Conservation (phyloP, 2,329 filamentous ascomycete species). For the Thelonectria rubi region DNA sequence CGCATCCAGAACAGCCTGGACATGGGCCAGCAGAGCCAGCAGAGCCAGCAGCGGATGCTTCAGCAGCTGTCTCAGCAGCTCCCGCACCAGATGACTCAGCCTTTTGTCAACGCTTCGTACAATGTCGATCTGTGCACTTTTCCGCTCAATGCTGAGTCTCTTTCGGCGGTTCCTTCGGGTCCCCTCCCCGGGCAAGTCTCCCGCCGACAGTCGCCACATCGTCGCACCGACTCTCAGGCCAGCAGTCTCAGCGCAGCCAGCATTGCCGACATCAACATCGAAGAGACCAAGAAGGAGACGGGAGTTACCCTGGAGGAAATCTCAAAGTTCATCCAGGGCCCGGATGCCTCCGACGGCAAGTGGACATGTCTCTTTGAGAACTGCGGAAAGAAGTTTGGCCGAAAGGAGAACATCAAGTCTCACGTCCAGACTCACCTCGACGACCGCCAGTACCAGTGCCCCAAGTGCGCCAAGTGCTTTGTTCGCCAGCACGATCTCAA, state of each 20-base stretch:
- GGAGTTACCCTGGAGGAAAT: slow-evolving; percentile 90
- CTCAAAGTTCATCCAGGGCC: slow-evolving; percentile 75
- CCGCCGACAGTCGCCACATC: slow-evolving; percentile 51
- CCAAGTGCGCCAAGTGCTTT: slow-evolving; percentile 93
- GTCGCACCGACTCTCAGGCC: slow-evolving; percentile 67
- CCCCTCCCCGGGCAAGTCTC: slow-evolving; percentile 33
- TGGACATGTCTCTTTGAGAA: slow-evolving; percentile 80
- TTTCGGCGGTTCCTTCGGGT: slow-evolving; percentile 30
- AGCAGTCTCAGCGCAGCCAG: slow-evolving; percentile 67
- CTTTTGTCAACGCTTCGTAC: slow-evolving; percentile 52
- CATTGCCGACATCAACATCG: slow-evolving; percentile 70
- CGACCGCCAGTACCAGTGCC: slow-evolving; percentile 94
- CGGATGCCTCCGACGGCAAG: slow-evolving; percentile 77
- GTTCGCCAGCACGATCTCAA: slow-evolving; percentile 97
- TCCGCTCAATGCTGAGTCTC: slow-evolving; percentile 32
- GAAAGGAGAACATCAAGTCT: slow-evolving; percentile 98
- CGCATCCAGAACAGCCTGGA: slow-evolving; percentile 51
- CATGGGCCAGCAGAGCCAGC: slow-evolving; percentile 49
- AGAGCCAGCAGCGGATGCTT: slow-evolving; percentile 62
- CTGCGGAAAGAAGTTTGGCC: slow-evolving; percentile 91
- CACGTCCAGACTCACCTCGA: slow-evolving; percentile 98
- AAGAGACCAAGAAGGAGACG: slow-evolving; percentile 76
- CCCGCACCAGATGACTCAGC: slow-evolving; percentile 59
- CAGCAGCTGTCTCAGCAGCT: slow-evolving; percentile 61
- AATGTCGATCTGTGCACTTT: slow-evolving; percentile 53